Evolutionary conservation across 345 rosid genomes (phyloP).

Genomic region (Dipteronia dyeriana): DNA sequence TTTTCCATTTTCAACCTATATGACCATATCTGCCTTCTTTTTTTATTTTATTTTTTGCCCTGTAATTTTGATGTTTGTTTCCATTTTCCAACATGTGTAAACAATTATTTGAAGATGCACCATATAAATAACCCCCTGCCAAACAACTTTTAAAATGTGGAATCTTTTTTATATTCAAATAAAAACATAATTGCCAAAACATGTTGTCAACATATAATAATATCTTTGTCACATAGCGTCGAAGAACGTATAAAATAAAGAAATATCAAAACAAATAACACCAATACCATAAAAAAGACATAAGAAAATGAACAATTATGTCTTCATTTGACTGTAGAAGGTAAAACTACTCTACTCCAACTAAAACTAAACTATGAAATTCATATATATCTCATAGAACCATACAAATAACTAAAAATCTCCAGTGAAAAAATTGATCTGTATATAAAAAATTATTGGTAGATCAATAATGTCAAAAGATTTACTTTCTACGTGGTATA

Average conservation of each 20-base stretch:
- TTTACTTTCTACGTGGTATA: too few relatives aligned
- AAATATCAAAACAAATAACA: too few relatives aligned
- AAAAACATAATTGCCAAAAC: background rate
- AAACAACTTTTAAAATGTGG: too few relatives aligned
- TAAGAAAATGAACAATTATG: background rate
- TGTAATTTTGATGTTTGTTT: background rate
- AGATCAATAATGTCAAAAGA: too few relatives aligned
- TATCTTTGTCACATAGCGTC: background rate
- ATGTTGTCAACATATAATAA: background rate
- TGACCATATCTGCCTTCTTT: too few relatives aligned
- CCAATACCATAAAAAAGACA: background rate
- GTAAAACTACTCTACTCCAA: background rate
- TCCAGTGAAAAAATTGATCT: too few relatives aligned
- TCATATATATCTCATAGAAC: background rate
- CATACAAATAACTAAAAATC: background rate
- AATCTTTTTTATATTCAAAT: too few relatives aligned
- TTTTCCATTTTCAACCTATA: background rate
- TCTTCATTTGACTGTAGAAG: background rate
- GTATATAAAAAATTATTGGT: too few relatives aligned
- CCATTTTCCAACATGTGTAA: background rate
- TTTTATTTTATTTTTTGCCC: too few relatives aligned
- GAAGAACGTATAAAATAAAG: background rate
- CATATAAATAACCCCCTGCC: too few relatives aligned
- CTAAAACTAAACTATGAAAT: background rate
- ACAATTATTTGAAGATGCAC: background rate